Percentiles rank a stretch among this genome's conserved stretches.
phyloP scores from a whole-genome alignment of 2,329 filamentous ascomycete species.

The Sclerotinia minor region DNA sequence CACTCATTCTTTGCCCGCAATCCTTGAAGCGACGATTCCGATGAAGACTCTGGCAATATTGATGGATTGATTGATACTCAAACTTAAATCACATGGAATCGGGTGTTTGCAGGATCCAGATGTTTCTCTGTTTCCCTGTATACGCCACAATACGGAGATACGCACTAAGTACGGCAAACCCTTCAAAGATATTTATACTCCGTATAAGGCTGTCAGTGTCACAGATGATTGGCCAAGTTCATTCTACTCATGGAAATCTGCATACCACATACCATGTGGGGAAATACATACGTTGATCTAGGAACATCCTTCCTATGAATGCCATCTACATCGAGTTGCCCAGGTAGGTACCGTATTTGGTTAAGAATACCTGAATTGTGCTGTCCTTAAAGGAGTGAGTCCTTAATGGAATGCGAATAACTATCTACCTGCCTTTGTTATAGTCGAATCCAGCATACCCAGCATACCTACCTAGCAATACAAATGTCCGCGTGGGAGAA shows the following conservation, averaged over 20 bases:
- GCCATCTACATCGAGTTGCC: background rate
- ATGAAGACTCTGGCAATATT: background rate
- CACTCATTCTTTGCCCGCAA: background rate
- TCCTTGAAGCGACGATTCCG: background rate
- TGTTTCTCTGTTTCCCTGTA: background rate
- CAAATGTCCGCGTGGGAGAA: no score
- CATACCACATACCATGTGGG: no score
- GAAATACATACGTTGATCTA: no score
- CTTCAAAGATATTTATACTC: background rate
- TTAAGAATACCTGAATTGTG: background rate
- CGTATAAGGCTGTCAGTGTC: background rate
- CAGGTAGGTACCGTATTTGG: no score
- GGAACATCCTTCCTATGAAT: no score
- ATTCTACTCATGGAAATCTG: background rate
- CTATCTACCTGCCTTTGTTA: background rate
- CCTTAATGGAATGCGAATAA: background rate
- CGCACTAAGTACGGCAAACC: background rate
- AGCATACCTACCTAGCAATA: background rate
- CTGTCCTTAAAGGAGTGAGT: background rate
- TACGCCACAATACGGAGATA: background rate
- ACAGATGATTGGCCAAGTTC: background rate
- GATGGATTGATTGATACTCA: background rate
- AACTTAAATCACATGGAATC: no score
- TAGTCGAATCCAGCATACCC: background rate
- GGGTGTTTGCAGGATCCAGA: conserved; percentile 1